These are phyloP conservation scores for Triglochin maritima DNA, from an alignment of 106 monocot genomes.

Conservation along the genomic window DNA sequence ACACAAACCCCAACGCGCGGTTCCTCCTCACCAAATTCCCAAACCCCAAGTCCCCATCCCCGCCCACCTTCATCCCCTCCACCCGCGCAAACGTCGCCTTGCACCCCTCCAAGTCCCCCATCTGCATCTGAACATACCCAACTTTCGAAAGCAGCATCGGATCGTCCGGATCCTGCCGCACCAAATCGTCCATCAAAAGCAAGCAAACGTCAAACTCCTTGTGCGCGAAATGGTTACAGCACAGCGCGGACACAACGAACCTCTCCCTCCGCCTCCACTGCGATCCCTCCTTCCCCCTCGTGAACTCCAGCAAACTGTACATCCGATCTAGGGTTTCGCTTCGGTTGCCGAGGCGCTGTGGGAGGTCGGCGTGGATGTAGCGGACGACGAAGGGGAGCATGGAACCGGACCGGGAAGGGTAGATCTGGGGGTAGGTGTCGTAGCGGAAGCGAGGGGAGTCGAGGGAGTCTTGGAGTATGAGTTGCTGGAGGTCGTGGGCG, in stretches of 20 bases:
- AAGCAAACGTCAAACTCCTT: conserved; percentile 77
- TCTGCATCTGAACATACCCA: conserved; percentile 79
- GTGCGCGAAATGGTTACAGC: conserved; percentile 56
- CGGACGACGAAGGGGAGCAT: conserved; percentile 73
- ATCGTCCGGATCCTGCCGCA: conserved; percentile 32
- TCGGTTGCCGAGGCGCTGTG: conserved; percentile 51
- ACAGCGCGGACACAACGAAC: conserved; percentile 37
- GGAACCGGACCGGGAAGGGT: conserved; percentile 53
- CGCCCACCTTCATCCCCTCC: conserved; percentile 21
- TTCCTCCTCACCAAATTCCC: conserved; percentile 63
- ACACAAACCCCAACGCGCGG: conserved; percentile 42
- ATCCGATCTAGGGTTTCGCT: conserved; percentile 60
- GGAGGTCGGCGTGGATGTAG: conserved; percentile 63
- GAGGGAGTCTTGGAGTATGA: conserved; percentile 13
- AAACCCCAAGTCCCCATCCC: conserved; percentile 11
- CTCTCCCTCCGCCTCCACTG: conserved; percentile 55
- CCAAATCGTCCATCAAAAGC: conserved; percentile 38
- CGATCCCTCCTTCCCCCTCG: conserved; percentile 13
- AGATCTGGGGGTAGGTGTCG: conserved; percentile 54
- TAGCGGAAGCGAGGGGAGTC: conserved; percentile 43
- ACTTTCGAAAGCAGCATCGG: conserved; percentile 57
- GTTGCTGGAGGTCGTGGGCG: conserved; percentile 33
- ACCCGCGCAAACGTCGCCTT: conserved; percentile 37
- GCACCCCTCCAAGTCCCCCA: conserved; percentile 74
- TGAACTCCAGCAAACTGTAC: conserved; percentile 57